Evolutionary conservation across 495 filamentous ascomycete genomes (phyloP).

Genomic region (Parmelia sp.): DNA sequence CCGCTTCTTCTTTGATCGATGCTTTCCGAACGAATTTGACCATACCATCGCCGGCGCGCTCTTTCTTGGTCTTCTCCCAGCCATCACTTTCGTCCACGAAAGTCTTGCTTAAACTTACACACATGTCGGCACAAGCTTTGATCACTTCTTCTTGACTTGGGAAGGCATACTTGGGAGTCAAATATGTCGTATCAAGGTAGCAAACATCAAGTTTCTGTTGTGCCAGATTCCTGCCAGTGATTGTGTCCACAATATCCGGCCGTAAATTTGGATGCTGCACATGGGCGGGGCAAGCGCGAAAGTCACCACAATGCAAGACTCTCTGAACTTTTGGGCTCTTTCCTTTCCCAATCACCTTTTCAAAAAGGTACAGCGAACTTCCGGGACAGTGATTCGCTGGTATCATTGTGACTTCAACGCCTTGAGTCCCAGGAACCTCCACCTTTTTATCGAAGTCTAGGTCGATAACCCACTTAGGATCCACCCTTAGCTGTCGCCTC

Average conservation of each 20-base stretch:
- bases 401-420: conserved; percentile 88
- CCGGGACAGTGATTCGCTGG: conserved; percentile 95
- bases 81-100: conserved; percentile 45
- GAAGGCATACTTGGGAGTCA: conserved; percentile 93
- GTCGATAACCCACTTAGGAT: conserved; percentile 76
- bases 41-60: conserved; percentile 50
- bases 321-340: conserved; percentile 57
- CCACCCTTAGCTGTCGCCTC: conserved; percentile 73
- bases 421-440: conserved; percentile 71
- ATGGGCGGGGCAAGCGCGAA: conserved; percentile 83
- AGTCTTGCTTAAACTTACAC: conserved; percentile 59
- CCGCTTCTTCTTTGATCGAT: conserved; percentile 32
- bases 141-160: conserved; percentile 84
- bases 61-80: conserved; percentile 46
- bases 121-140: conserved; percentile 81
- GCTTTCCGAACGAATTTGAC: conserved; percentile 52
- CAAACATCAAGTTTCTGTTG: conserved; percentile 89
- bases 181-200: conserved; percentile 95
- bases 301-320: conserved; percentile 92
- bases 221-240: conserved; percentile 55
- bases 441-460: conserved; percentile 78
- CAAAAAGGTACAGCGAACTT: conserved; percentile 87
- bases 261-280: conserved; percentile 73
- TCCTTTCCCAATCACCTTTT: conserved; percentile 61
- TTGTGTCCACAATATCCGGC: conserved; percentile 61